phyloP scores from a whole-genome alignment of 1,139 yeast genomes.

The Geotrichum candidum region DNA sequence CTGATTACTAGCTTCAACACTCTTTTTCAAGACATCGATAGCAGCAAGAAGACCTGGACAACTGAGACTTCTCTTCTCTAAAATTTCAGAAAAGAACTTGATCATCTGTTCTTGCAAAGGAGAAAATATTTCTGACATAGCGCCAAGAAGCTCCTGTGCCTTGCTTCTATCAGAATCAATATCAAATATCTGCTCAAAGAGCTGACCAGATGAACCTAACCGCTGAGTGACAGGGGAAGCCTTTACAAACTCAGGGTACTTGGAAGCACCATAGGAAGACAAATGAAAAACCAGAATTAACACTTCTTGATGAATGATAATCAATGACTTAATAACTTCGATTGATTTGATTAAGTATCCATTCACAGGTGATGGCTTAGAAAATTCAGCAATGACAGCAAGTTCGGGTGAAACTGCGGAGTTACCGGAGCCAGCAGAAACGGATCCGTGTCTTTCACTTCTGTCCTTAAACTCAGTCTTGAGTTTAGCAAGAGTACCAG shows the following conservation, averaged over 20 bases:
- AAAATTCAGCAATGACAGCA: conserved; percentile 8
- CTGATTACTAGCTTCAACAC: conserved; percentile 50
- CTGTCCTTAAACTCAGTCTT: conserved; percentile 16
- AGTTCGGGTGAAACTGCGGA: not conserved
- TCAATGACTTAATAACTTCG: conserved; percentile 36
- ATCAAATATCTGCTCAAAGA: conserved; percentile 30
- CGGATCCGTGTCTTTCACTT: conserved; percentile 8
- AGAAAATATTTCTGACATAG: conserved; percentile 54
- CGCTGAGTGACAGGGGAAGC: conserved; percentile 36
- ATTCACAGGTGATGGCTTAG: conserved; percentile 11
- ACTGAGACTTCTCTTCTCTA: conserved; percentile 38
- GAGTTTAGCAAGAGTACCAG: conserved; percentile 31
- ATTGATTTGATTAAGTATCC: conserved; percentile 26
- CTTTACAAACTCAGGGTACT: conserved; percentile 47
- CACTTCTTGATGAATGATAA: conserved; percentile 61
- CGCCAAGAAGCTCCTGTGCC: conserved; percentile 48
- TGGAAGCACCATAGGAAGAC: conserved; percentile 43
- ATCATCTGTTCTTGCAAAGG: conserved; percentile 43
- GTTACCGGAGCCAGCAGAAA: not conserved
- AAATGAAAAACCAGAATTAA: conserved; percentile 62
- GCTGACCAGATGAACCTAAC: conserved; percentile 29
- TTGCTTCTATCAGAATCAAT: conserved; percentile 50
- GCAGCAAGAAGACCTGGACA: conserved; percentile 42
- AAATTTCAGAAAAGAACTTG: conserved; percentile 34
- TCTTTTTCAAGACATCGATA: conserved; percentile 37